Conservation (phyloP, 345 rosid species). For the Gossypium arboreum region DNA sequence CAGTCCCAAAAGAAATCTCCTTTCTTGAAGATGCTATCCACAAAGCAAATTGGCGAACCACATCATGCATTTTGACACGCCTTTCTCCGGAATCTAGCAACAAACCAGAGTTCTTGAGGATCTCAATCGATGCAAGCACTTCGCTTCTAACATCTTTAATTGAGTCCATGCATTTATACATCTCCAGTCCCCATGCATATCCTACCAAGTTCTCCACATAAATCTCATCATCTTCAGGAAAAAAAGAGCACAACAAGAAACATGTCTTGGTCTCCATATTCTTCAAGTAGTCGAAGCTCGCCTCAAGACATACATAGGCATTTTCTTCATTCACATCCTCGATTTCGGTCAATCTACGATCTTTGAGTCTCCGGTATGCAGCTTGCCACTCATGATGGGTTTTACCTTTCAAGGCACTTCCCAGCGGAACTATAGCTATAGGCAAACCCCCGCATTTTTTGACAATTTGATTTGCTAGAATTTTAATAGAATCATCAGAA, state of each 20-base stretch:
- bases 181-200: not conserved
- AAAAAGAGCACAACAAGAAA: not conserved
- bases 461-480: not conserved
- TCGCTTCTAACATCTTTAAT: not conserved
- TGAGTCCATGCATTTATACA: not conserved
- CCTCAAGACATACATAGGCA: not conserved
- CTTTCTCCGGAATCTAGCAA: not conserved
- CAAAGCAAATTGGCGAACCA: not conserved
- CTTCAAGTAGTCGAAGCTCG: not conserved
- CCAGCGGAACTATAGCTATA: not conserved
- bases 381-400: not conserved
- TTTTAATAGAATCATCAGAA: not conserved
- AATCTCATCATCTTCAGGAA: not conserved
- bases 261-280: not conserved
- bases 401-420: not conserved
- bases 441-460: not conserved
- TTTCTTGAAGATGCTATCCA: not conserved
- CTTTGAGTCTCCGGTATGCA: not conserved
- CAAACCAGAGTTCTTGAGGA: not conserved
- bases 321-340: not conserved
- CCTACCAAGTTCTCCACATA: not conserved
- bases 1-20: not conserved
- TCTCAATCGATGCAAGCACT: not conserved
- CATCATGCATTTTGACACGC: not conserved
- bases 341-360: not conserved